These are phyloP conservation scores for Thecaphora thlaspeos DNA, from an alignment of 1,284 basidiomycete species.

Conservation along the genomic window DNA sequence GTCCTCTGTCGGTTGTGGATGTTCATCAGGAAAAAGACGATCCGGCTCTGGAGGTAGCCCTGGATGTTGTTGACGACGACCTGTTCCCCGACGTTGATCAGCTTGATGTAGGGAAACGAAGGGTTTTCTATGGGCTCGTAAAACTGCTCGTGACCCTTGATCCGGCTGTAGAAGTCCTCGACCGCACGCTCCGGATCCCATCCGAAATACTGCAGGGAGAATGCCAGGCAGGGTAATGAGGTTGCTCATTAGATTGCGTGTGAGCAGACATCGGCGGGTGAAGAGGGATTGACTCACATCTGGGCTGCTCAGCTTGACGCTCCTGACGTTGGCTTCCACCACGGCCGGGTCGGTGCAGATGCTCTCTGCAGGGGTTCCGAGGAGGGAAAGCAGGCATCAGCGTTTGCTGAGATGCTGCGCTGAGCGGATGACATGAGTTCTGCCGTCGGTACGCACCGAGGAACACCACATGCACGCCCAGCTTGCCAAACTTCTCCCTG, in stretches of 20 bases:
- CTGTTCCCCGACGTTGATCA: conserved; percentile 76
- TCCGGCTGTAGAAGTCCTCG: conserved; percentile 85
- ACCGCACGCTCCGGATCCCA: conserved; percentile 92
- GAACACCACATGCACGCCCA: conserved; percentile 84
- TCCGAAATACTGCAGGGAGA: conserved; percentile 69
- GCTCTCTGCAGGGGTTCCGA: conserved; percentile 47
- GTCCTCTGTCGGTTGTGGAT: conserved; percentile 88
- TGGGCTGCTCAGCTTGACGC: conserved; percentile 95
- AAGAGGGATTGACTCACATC: conserved; percentile 66
- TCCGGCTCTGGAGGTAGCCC: conserved; percentile 80
- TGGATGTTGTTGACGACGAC: conserved; percentile 70
- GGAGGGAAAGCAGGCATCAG: background rate
- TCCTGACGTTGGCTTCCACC: conserved; percentile 89
- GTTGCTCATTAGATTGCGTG: too few species aligned
- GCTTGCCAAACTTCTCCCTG: conserved; percentile 74
- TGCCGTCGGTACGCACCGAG: too few species aligned
- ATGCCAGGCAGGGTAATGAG: conserved; percentile 2
- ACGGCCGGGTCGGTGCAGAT: conserved; percentile 71
- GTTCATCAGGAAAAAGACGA: conserved; percentile 97
- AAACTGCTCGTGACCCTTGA: conserved; percentile 77
- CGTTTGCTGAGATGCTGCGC: too few species aligned
- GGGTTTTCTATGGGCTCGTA: conserved; percentile 78
- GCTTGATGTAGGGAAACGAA: conserved; percentile 86
- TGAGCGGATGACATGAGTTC: too few species aligned
- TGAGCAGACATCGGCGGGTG: too few species aligned